A percentile compares a stretch with the other conserved stretches of the same genome.
These are phyloP conservation scores for Silybum marianum DNA, from an alignment of 129 eudicot species.

Conservation along the genomic window DNA sequence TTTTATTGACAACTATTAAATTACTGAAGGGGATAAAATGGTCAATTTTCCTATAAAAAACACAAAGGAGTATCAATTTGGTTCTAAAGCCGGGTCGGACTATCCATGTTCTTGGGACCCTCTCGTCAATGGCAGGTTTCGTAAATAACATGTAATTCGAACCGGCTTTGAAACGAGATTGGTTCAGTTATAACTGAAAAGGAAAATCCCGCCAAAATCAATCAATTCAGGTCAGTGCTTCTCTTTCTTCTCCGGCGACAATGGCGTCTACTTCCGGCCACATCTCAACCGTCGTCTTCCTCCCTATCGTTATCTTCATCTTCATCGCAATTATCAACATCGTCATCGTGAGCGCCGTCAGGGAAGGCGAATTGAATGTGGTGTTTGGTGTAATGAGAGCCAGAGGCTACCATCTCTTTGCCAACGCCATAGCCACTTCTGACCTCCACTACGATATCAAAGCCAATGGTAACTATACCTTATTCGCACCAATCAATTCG, in stretches of 20 bases:
- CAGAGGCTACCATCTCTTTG: constrained; percentile 62
- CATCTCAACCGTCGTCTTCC: background rate
- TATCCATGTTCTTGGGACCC: background rate
- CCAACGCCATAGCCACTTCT: constrained; percentile 63
- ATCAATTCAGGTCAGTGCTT: background rate
- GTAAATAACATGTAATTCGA: background rate
- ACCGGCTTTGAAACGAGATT: background rate
- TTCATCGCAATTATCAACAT: constrained; percentile 27
- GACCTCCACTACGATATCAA: constrained; percentile 48
- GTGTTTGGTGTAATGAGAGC: constrained; percentile 41
- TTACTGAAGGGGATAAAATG: no score
- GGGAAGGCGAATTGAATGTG: constrained; percentile 35
- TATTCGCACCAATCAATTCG: constrained; percentile 59
- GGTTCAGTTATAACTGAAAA: constrained; percentile 22
- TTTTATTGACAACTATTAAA: no score
- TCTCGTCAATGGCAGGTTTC: background rate
- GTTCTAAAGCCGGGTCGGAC: constrained; percentile 22
- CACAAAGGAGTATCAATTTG: background rate
- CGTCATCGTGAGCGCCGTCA: constrained; percentile 34
- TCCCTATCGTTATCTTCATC: constrained; percentile 30
- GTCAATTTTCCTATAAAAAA: background rate
- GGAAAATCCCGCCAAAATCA: constrained; percentile 27
- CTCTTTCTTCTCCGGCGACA: constrained; percentile 27
- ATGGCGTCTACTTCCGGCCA: constrained; percentile 36
- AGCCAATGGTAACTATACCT: constrained; percentile 47